Evolutionary conservation across 1,284 basidiomycete species (phyloP), one percentile per base, ranked within the genome.

Genomic region (Cryptococcus sp.): DNA sequence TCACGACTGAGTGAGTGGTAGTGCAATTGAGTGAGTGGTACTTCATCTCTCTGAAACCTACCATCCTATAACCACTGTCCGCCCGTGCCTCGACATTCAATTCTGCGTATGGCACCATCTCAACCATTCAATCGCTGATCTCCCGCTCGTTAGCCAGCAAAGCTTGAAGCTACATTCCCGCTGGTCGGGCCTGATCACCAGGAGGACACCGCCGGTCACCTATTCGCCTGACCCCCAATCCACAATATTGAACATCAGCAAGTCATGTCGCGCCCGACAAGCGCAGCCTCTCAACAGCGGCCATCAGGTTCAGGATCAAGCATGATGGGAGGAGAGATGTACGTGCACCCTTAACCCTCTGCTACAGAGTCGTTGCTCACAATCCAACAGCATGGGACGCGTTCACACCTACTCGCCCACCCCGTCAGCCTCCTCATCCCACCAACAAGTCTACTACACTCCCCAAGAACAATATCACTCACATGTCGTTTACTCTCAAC

Each of bases 401-500:
- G 60, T 58, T 15, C 52, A 57, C 38, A 57, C 56, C 19, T 62
- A 52, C 50, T 54, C 56, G 17, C 54, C 56, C n/a, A 58, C 60
- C 5, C 57, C 60, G 23, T 52, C 52, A 17, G 34, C 60, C 5
- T 53, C 60, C 15, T 52, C 56, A 8, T 58, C 50, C 34, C 52
- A 54, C 15, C 50, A 51, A 34, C 60, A 58, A 34, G 45, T 62
- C 38, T 58, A 55, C 38, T 62, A 62, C 48, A 47, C 38, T 17
- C 52, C 52, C 39, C 52, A 55, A 29, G 60, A 58, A 22, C 60
- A 58, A 11, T 58, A 55, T 37, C 41, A 48, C 8, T 57, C 57
- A n/a, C 54, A 55, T 39, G 50, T 20, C 29, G 39, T 19, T 5
- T 52, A 43, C 25, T 40, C 50, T 25, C 50, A 52, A 26, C 41